Evolutionary conservation across 306 rosid species (phyloP).

Genomic region (Citrullus colocynthis): DNA sequence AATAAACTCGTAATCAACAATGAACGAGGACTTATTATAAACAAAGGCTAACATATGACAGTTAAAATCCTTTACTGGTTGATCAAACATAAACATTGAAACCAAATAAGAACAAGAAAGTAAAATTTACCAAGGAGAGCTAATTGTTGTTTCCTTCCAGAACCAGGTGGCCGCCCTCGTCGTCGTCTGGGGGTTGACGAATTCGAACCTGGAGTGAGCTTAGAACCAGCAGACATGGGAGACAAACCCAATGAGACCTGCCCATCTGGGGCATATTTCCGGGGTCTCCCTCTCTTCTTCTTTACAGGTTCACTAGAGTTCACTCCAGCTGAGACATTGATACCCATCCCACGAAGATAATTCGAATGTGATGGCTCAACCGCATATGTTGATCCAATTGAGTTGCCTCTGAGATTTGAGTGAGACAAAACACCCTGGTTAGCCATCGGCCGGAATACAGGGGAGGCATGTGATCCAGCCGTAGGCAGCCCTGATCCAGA

Average conservation of each 20-base stretch:
- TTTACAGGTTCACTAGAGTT: constrained; percentile 59
- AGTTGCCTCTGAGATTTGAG: constrained; percentile 36
- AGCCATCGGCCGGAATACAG: constrained; percentile 60
- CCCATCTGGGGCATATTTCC: constrained; percentile 82
- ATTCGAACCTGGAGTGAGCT: constrained; percentile 34
- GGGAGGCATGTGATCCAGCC: constrained; percentile 40
- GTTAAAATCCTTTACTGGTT: background rate
- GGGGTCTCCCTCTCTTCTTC: constrained; percentile 89
- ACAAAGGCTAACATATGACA: no score
- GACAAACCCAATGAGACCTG: constrained; percentile 63
- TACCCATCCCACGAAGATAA: constrained; percentile 40
- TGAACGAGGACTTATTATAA: background rate
- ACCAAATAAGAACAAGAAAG: background rate
- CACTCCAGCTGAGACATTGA: constrained; percentile 32
- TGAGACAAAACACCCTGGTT: constrained; percentile 44
- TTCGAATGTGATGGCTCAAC: constrained; percentile 34
- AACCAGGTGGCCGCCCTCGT: constrained; percentile 79
- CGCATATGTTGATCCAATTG: constrained; percentile 46
- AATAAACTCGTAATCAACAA: background rate
- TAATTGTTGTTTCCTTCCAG: constrained; percentile 83
- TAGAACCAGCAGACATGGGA: constrained; percentile 49
- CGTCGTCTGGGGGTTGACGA: constrained; percentile 32
- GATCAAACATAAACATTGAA: background rate
- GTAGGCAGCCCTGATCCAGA: constrained; percentile 39
- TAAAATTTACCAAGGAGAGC: constrained; percentile 55